Evolutionary conservation across 2,329 filamentous ascomycete genomes (phyloP), one percentile per base, ranked within the genome.

Genomic region (Arthrobotrys sinensis): DNA sequence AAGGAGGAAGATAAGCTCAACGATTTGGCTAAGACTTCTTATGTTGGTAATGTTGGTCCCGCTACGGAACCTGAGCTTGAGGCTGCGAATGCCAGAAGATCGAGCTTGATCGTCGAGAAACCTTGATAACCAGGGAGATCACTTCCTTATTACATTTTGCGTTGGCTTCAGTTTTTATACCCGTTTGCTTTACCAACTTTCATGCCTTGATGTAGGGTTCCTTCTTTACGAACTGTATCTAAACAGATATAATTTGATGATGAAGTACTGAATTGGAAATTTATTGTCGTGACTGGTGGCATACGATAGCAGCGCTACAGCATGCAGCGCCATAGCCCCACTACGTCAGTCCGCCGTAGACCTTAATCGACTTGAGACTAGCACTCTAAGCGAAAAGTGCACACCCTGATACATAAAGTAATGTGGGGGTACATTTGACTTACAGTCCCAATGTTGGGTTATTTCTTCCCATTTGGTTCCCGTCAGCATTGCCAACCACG

Each of bases 1-100:
- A 82, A 81, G 11, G 82, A 85, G 79, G 87, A 88, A 80, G 86
- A 87, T 67, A 83, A 84, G 68, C 85, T 88, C 86, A 87, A 88
- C 69, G 85, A 85, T 21, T 83, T 87, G 19, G 86, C 38, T 4
- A 75, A 73, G 76, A 79, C 69, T 7, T 19, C 68, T 14, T 79
- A 55, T 28, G 46, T 79, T 46, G 76, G 68, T 36, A 64, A 69
- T 16, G 69, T 16, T n/a, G 38, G 34, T 14, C 24, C 62, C 1
- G n/a, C 43, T 2, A 57, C 63, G 5, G 60, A 48, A 24, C 24
- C 52, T 14, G 67, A 78, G 53, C 34, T 64, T 7, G 72, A 69
- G 24, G 72, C 64, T 50, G 72, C 63, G 3, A 76, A 69, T 14
- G 65, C 63, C 24, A 69, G 72, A 32, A 57, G 63, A 40, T 32